Percentiles rank a stretch among this genome's conserved stretches.
Conservation (phyloP, 768 basidiomycete species). For the Pisolithus tinctorius region DNA sequence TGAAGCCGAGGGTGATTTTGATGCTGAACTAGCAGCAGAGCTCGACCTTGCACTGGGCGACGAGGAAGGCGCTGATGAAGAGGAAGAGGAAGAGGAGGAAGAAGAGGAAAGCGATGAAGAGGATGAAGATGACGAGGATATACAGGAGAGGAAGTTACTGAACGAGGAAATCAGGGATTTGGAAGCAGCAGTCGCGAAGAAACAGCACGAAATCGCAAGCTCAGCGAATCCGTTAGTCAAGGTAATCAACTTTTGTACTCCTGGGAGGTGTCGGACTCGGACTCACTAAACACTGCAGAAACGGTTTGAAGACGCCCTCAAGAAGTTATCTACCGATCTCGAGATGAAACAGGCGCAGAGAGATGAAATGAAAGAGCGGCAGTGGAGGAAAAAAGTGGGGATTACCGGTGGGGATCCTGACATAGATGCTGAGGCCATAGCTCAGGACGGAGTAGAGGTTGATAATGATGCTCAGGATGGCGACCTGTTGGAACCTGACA, state of each 20-base stretch:
- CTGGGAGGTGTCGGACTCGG: background rate
- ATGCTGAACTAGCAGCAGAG: conserved; percentile 84
- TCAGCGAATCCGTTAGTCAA: conserved; percentile 84
- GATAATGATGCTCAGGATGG: conserved; percentile 19
- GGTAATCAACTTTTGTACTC: conserved; percentile 31
- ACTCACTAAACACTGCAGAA: conserved; percentile 39
- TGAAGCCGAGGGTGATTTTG: conserved; percentile 73
- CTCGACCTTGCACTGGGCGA: conserved; percentile 79
- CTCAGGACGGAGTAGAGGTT: conserved; percentile 30
- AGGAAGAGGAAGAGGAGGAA: conserved; percentile 62
- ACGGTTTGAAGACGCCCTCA: conserved; percentile 90
- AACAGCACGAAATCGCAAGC: conserved; percentile 73
- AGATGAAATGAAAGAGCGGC: conserved; percentile 74
- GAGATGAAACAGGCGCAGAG: conserved; percentile 78
- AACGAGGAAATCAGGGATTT: conserved; percentile 88
- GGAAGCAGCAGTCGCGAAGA: conserved; percentile 83
- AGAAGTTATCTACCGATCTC: conserved; percentile 79
- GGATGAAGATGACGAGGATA: conserved; percentile 71
- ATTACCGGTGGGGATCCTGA: conserved; percentile 35
- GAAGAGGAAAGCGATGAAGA: conserved; percentile 40
- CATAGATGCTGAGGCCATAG: conserved; percentile 33
- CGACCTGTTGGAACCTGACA: conserved; percentile 45
- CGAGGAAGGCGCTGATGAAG: conserved; percentile 53
- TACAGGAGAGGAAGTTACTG: conserved; percentile 70
- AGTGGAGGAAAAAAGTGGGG: conserved; percentile 65